Base-by-base conservation (phyloP, 352 stramenopile species). In the Phytophthora lateralis region DNA sequence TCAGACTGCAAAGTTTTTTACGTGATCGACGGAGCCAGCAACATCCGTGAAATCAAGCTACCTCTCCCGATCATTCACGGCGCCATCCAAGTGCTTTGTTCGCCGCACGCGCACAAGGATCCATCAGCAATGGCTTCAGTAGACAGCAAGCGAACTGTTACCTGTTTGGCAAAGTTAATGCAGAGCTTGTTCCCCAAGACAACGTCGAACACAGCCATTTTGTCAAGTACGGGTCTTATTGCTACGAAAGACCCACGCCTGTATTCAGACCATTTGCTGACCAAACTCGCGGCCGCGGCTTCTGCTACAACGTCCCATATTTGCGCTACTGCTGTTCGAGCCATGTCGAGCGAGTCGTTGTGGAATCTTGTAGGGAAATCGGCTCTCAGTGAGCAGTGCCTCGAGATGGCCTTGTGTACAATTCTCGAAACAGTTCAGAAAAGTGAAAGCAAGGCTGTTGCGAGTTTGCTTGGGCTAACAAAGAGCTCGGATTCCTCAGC, bases 1-100 rank as follows among this genome's bases (percentile, higher is more conserved):
- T 81, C 85, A 10, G 80, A 93, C 46, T 91, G 83, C 65, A 90
- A 91, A 56, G 81, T 91, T 5, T 88, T 92, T 66, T 89, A 94
- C 59, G 81, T 90, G 41, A 80, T 66, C 1, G 85, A 94, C 18
- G 69, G 71, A 12, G 71, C 81, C 0, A 79, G 77, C 14, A 82
- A 66, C 5, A 82, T 92, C 8, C 78, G 79, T n/a, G 85, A 94
- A 52, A 89, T 94, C 39, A 90, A 89, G 51, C 64, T 94, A 3
- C 82, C 85, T 15, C 55, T 90, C 2, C 55, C 67, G 7, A 85
- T 90, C 17, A 86, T 92, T 48, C 80, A 92, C 47, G 79, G 82
- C 12, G 76, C 77, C 4, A 89, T 93, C 48, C 80, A 83, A 52
- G 70, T 85, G 37, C 54, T 94, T 6, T 89, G 77, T 47, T 88